Percentiles rank a stretch among this genome's conserved stretches.
Conservation (phyloP, 768 basidiomycete species). For the Lactarius vividus region DNA sequence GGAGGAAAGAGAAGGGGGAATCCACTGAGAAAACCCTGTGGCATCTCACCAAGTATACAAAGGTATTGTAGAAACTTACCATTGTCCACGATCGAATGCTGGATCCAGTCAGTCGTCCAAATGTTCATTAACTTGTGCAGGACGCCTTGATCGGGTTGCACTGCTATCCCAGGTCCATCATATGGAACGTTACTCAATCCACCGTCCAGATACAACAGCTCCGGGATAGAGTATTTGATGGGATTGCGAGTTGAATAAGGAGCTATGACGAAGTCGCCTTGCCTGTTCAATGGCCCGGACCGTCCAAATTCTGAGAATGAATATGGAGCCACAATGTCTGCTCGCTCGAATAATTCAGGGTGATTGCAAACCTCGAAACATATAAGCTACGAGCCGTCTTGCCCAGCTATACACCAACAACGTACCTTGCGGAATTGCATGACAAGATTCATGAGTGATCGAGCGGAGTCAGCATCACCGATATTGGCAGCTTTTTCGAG, state of each 20-base stretch:
- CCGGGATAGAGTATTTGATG: slow-evolving; percentile 75
- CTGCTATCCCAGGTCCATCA: slow-evolving; percentile 46
- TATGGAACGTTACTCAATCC: slow-evolving; percentile 66
- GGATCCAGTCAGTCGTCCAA: slow-evolving; percentile 84
- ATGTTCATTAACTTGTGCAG: slow-evolving; percentile 78
- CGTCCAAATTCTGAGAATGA: slow-evolving; percentile 82
- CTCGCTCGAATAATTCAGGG: slow-evolving; percentile 95
- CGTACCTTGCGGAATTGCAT: slow-evolving; percentile 98
- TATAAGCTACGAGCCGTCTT: not conserved
- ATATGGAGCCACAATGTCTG: slow-evolving; percentile 91
- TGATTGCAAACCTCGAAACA: slow-evolving; percentile 86
- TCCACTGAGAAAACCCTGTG: slow-evolving; percentile 31
- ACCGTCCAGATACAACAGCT: slow-evolving; percentile 73
- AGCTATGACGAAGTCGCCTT: slow-evolving; percentile 79
- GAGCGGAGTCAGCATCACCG: slow-evolving; percentile 87
- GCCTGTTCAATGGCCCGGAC: slow-evolving; percentile 78
- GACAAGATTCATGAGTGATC: slow-evolving; percentile 97
- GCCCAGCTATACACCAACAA: slow-evolving; percentile 1
- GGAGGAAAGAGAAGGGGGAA: slow-evolving; percentile 80
- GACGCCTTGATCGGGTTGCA: slow-evolving; percentile 48
- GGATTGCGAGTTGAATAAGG: slow-evolving; percentile 88
- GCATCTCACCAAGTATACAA: slow-evolving; percentile 8
- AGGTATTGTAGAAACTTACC: slow-evolving; percentile 42
- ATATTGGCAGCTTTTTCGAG: slow-evolving; percentile 90
- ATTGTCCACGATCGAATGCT: slow-evolving; percentile 62